Evolutionary conservation across 1,284 basidiomycete genomes (phyloP).

Genomic region (Austroboletus novae-zelandiae): DNA sequence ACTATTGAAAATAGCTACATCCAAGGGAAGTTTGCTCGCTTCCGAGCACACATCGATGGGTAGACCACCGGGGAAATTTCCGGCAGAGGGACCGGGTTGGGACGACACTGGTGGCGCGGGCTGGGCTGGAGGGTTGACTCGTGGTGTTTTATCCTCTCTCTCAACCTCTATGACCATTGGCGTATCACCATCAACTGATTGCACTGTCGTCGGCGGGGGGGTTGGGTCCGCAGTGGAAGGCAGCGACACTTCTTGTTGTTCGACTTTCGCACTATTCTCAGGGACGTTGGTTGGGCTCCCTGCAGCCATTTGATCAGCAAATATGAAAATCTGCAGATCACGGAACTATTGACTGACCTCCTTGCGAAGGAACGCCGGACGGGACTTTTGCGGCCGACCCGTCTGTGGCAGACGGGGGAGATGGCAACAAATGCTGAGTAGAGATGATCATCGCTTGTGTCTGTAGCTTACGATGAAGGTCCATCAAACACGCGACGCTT

Average conservation of each 20-base stretch:
- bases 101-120: conserved; percentile 14
- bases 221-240: conserved; percentile 34
- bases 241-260: conserved; percentile 34
- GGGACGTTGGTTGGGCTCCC: conserved; percentile 24
- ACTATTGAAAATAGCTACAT: conserved; percentile 92
- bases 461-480: conserved; percentile 36
- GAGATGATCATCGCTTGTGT: conserved; percentile 85
- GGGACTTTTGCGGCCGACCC: conserved; percentile 17
- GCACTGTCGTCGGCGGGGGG: conserved; percentile 26
- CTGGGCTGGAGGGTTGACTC: conserved; percentile 18
- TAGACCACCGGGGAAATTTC: conserved; percentile 29
- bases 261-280: conserved; percentile 31
- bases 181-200: conserved; percentile 33
- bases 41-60: conserved; percentile 80
- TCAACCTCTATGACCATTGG: conserved; percentile 52
- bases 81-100: conserved; percentile 21
- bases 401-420: conserved; percentile 26
- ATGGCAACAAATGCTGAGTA: conserved; percentile 71
- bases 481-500: not conserved
- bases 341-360: conserved; percentile 19
- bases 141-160: conserved; percentile 42
- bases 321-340: not conserved
- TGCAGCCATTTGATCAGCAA: conserved; percentile 6
- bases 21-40: conserved; percentile 88
- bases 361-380: conserved; percentile 23